Evolutionary conservation across 176 grass and related monocot species (phyloP), one percentile per base, ranked within the genome.

Genomic region (Lolium perenne): DNA sequence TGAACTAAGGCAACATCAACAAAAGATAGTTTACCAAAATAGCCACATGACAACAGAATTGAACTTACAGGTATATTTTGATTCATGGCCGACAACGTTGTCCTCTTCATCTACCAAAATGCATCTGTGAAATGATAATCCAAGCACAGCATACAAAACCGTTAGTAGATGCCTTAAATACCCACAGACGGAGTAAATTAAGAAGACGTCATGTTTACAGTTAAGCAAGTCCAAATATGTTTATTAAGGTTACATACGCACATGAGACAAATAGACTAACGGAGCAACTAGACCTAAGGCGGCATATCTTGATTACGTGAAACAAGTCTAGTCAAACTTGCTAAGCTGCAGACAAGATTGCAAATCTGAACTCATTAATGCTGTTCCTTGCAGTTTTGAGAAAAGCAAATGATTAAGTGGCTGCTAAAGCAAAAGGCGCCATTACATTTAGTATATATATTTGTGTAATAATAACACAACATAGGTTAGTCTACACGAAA

Each of bases 101-200:
- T 97, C 97, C 51, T 91, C 66, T 71, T 99, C 97, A 74, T 99
- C 94, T 55, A 99, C 97, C 92, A 99, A 85, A 86, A 99, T 99
- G 66, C 97, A 99, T 87, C 92, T 99, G 92, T 71, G 71, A 61
- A 53, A 89, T 85, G 58, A 29, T 56, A 73, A 66, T 17, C 35
- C 80, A 80, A 63, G 26, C 66, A 74, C 59, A 22, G 38, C 29
- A 54, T 1, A 80, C 18, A 82, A 72, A 77, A 61, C 66, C n/a
- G 8, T 83, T 58, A 64, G 45, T n/a, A 14, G 63, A 63, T 51
- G 7, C 81, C 4, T 71, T 75, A 8, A 60, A 79, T 18, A 50
- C 80, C 22, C 43, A 55, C 15, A 71, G 58, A 75, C 4, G 3
- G 13, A 9, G 15, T 47, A 47, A 23, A 60, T 35, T 41, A 17